Conservation (phyloP, 2,329 filamentous ascomycete species). For the Zasmidium citrigriseum region DNA sequence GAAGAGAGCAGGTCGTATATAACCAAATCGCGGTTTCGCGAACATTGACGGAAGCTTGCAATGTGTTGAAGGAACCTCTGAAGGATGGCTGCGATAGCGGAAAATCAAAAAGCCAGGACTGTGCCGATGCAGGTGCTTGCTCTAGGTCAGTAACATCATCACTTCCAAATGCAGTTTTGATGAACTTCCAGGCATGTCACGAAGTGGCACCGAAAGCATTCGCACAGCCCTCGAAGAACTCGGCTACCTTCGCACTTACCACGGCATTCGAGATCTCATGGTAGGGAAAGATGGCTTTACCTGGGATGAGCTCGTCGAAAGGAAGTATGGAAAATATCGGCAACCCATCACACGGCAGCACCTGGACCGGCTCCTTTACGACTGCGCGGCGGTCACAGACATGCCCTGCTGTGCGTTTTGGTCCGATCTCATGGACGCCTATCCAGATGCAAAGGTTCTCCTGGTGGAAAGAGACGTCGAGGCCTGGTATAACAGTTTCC, state of each 20-base stretch:
- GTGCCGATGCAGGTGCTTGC: not conserved
- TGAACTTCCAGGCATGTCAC: not conserved
- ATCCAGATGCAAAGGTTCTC: conserved; percentile 18
- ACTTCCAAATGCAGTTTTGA: not conserved
- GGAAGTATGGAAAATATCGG: not conserved
- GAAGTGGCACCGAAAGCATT: not conserved
- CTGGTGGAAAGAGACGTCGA: conserved; percentile 61
- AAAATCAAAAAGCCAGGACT: too few relatives aligned
- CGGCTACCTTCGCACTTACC: not conserved
- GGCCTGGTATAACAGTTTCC: conserved; percentile 9
- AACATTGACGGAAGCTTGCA: too few relatives aligned
- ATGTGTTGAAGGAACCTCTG: too few relatives aligned
- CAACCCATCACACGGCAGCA: not conserved
- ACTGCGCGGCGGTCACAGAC: conserved; percentile 45
- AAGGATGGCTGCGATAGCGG: too few relatives aligned
- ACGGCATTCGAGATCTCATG: not conserved
- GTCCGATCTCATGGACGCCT: conserved; percentile 17
- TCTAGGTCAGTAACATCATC: not conserved
- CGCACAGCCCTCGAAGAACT: not conserved
- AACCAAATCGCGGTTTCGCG: too few relatives aligned
- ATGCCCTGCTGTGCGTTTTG: conserved; percentile 17
- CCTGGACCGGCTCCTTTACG: conserved; percentile 63
- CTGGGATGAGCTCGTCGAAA: not conserved
- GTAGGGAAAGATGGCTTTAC: not conserved
- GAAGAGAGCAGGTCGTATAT: too few relatives aligned